Conservation (phyloP, 1,139 yeast species). For the Suhomyces terraborum region DNA sequence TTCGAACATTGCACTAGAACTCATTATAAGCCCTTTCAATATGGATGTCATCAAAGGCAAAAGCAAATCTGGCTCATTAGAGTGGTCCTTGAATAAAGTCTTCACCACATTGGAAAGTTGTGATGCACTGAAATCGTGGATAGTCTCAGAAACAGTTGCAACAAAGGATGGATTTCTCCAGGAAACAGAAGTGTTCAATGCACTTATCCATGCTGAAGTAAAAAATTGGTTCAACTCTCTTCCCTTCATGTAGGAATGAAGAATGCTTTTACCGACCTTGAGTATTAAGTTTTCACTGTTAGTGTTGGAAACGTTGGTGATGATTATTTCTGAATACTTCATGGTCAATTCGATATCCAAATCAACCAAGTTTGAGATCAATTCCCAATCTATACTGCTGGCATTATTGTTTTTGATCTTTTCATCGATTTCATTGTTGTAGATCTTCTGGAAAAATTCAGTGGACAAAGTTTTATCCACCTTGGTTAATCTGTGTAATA, state of each 20-base stretch:
- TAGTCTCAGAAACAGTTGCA: conserved; percentile 37
- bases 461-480: conserved; percentile 52
- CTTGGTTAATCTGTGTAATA: conserved; percentile 38
- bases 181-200: conserved; percentile 25
- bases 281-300: conserved; percentile 10
- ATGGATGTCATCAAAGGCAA: conserved; percentile 37
- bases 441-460: conserved; percentile 42
- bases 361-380: conserved; percentile 45
- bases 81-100: conserved; percentile 17
- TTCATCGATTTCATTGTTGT: conserved; percentile 29
- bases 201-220: conserved; percentile 44
- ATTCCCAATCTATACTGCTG: conserved; percentile 39
- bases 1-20: conserved; percentile 25
- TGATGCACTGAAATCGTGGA: conserved; percentile 46
- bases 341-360: conserved; percentile 57
- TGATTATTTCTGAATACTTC: conserved; percentile 31
- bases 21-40: conserved; percentile 39
- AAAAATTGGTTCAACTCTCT: conserved; percentile 60
- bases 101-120: conserved; percentile 40
- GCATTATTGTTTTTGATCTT: conserved; percentile 10
- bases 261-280: conserved; percentile 39
- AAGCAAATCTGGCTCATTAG: conserved; percentile 11
- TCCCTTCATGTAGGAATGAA: conserved; percentile 54
- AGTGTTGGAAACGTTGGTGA: conserved; percentile 12
- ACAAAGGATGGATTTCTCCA: conserved; percentile 37